These are phyloP conservation scores for Eimeria sp. DNA, from an alignment of 169 alveolate species.

Conservation along the genomic window DNA sequence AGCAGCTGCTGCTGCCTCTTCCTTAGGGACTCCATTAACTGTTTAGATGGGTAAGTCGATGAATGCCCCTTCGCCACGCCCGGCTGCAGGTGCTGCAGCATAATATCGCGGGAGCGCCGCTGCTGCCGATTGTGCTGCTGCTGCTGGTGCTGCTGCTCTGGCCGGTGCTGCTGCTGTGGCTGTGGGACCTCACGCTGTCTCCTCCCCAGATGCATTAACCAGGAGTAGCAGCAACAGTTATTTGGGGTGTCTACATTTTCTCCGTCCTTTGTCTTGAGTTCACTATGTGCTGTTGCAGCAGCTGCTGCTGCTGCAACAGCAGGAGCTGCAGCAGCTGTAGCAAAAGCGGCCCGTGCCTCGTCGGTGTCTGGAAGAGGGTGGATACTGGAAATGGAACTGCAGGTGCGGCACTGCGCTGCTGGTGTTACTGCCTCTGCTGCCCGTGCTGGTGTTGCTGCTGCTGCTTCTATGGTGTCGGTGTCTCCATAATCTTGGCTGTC, in stretches of 20 bases:
- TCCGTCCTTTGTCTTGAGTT: neutral
- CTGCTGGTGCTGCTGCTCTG: neutral
- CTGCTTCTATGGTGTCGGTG: neutral
- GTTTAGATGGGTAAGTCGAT: neutral
- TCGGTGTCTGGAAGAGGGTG: neutral
- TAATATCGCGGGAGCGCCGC: neutral
- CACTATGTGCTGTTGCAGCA: neutral
- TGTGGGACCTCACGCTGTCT: neutral
- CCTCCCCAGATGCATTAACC: neutral
- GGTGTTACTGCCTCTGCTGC: neutral
- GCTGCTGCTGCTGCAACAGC: neutral
- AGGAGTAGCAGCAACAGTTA: neutral
- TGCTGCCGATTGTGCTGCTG: slow-evolving; percentile 42
- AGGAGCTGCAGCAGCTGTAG: neutral
- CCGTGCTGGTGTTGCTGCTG: neutral
- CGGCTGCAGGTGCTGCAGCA: slow-evolving; percentile 12
- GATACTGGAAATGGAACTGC: neutral
- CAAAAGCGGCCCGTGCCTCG: neutral
- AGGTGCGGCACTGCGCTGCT: neutral
- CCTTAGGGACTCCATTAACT: slow-evolving; percentile 16
- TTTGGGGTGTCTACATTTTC: neutral
- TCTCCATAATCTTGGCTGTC: slow-evolving; percentile 7
- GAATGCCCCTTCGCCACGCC: neutral
- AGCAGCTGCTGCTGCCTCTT: slow-evolving; percentile 13
- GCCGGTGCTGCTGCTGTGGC: neutral